Base-by-base conservation (phyloP, 2,329 filamentous ascomycete species). In the Thielaviopsis musarum region DNA sequence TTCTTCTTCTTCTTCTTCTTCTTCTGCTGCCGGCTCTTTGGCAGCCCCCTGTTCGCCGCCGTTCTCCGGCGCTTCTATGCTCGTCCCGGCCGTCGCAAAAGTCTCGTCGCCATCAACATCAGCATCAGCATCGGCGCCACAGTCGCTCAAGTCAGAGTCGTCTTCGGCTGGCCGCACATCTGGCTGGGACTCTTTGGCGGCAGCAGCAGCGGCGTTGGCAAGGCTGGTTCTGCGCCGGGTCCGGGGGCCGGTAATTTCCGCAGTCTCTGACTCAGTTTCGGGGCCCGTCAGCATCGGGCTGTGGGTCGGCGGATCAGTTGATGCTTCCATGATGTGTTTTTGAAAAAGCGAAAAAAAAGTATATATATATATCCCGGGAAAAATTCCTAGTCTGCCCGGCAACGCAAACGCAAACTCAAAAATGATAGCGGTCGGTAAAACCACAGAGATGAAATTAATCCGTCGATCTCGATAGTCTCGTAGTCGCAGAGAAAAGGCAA, bases 101-200 rank as follows among this genome's bases (percentile, higher is more conserved):
- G 30, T 10, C 30, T 34, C 2, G 21, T 54, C 57, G 15, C 9
- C 51, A 7, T 53, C 56, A 12, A 6, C n/a, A 41, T 19, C 41
- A 30, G 3, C 10, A 21, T 24, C 10, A 24, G 19, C 19, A 17
- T 22, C 24, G 54, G 7, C 78, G 63, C 84, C 82, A 57, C 84
- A 74, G 58, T 85, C 82, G 71, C 81, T 84, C 34, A 85, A 73
- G 68, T 85, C 82, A 57, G 82, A 85, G 66, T 84, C 80, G n/a
- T 57, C 55, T 4, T 59, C 60, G 41, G 30, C 6, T 34, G 30
- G 30, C 30, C 30, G 30, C 30, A 12, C 30, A 10, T 9, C 6
- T 34, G 4, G 30, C 30, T 34, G 6, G 30, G 30, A 10, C 10
- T 54, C 26, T 21, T 34, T 54, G 48, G 21, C 38, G 51, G 28